Evolutionary conservation across 2,329 filamentous ascomycete genomes (phyloP).

Genomic region (Colletotrichum zoysiae): DNA sequence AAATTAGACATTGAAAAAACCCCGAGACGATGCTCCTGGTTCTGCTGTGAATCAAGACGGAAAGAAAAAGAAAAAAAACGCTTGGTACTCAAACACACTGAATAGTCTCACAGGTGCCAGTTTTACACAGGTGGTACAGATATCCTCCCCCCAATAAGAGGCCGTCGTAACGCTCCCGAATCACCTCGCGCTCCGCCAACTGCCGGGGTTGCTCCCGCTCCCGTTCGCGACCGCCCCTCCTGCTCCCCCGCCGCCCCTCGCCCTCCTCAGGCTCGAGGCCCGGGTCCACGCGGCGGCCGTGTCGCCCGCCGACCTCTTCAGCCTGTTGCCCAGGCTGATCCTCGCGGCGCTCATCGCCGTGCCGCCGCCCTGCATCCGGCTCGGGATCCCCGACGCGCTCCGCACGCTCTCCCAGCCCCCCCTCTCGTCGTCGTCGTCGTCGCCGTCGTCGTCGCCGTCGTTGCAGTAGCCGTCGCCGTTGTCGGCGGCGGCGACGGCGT

Average conservation of each 20-base stretch:
- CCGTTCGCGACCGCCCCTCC: background rate
- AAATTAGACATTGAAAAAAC: background rate
- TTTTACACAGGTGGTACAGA: background rate
- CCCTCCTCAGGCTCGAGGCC: constrained; percentile 56
- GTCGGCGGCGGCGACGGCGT: constrained; percentile 46
- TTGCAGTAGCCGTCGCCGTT: constrained; percentile 48
- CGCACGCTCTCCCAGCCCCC: constrained; percentile 55
- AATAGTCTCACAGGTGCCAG: background rate
- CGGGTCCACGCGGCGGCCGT: constrained; percentile 54
- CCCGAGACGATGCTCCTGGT: background rate
- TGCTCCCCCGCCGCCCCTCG: constrained; percentile 6
- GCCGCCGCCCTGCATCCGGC: constrained; percentile 36
- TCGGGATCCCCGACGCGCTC: constrained; percentile 43
- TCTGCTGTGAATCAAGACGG: background rate
- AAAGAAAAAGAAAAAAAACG: background rate
- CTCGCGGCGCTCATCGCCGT: constrained; percentile 53
- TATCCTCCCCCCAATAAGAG: background rate
- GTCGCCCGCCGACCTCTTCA: constrained; percentile 62
- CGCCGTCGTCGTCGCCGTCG: constrained; percentile 47
- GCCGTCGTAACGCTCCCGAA: background rate
- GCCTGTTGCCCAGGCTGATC: constrained; percentile 63
- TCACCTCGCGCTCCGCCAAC: constrained; percentile 30
- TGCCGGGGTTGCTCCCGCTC: background rate
- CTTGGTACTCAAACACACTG: background rate
- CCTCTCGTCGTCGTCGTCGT: constrained; percentile 49